These are phyloP conservation scores for Penicillium diatomitis DNA, from an alignment of 495 filamentous ascomycete genomes.

Conservation along the genomic window DNA sequence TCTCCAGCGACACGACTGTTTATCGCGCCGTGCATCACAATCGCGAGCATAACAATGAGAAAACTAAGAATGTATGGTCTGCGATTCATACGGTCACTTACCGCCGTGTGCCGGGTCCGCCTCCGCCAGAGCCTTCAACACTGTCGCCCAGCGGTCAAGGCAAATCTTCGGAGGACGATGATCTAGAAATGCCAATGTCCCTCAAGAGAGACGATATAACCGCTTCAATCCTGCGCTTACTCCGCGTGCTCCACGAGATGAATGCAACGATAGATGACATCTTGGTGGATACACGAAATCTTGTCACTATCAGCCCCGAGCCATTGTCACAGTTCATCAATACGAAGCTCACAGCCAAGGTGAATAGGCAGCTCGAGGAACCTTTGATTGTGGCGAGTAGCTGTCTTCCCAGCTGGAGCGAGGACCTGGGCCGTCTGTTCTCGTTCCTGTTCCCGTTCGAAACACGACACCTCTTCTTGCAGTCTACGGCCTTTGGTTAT, in stretches of 20 bases:
- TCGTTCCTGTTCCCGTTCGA: conserved; percentile 99
- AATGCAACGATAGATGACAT: conserved; percentile 95
- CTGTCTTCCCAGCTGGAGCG: conserved; percentile 92
- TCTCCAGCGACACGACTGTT: conserved; percentile 88
- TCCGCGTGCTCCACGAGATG: conserved; percentile 86
- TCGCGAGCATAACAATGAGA: conserved; percentile 54
- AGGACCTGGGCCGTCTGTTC: conserved; percentile 91
- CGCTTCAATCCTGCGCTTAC: conserved; percentile 76
- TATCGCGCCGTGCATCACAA: conserved; percentile 87
- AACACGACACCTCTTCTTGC: conserved; percentile 92
- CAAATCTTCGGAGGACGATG: conserved; percentile 30
- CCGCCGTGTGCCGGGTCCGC: conserved; percentile 77
- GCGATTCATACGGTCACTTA: conserved; percentile 87
- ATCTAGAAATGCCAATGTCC: conserved; percentile 64
- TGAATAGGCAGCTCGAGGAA: conserved; percentile 95
- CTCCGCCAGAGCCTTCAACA: conserved; percentile 66
- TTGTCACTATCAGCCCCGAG: conserved; percentile 64
- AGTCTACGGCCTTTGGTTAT: conserved; percentile 97
- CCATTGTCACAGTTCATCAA: conserved; percentile 95
- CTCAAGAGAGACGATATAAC: conserved; percentile 75
- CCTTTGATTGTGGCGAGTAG: conserved; percentile 97
- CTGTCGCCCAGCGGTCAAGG: conserved; percentile 46
- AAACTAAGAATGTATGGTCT: conserved; percentile 75
- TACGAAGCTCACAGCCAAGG: conserved; percentile 96
- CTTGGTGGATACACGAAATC: conserved; percentile 74